Conservation (phyloP, 2,329 filamentous ascomycete species). For the Pseudogymnoascus sp. region DNA sequence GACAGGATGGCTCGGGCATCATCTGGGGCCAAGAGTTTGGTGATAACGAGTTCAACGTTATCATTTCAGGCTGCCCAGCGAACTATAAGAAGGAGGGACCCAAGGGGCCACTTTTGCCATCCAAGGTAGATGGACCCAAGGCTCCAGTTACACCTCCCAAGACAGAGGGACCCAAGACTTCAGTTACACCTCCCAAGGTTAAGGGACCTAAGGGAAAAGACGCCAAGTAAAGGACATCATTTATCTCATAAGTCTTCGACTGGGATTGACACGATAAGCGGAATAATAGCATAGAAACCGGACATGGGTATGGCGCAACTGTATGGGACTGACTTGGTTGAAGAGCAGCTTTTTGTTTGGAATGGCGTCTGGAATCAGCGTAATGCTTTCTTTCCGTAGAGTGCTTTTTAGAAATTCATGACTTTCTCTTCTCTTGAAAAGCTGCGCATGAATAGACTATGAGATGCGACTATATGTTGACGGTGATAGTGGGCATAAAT, state of each 20-base stretch:
- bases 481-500: neutral
- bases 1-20: slow-evolving; percentile 8
- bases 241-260: neutral
- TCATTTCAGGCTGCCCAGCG: neutral
- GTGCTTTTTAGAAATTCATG: slow-evolving; percentile 1
- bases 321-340: neutral
- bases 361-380: neutral
- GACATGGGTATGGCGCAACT: neutral
- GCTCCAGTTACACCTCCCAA: neutral
- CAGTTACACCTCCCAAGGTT: neutral
- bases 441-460: neutral
- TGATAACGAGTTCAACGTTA: slow-evolving; percentile 4
- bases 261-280: neutral
- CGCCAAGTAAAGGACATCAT: neutral
- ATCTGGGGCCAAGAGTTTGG: slow-evolving; percentile 9
- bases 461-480: neutral
- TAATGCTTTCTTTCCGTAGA: slow-evolving; percentile 2
- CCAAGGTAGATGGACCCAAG: neutral
- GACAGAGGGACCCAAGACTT: neutral
- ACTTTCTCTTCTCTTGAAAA: neutral
- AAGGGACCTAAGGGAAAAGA: neutral
- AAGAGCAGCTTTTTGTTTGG: neutral
- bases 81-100: neutral
- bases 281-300: neutral
- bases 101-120: neutral